Evolutionary conservation across 2,329 filamentous ascomycete species (phyloP).

Genomic region (Pseudocercospora vitis): DNA sequence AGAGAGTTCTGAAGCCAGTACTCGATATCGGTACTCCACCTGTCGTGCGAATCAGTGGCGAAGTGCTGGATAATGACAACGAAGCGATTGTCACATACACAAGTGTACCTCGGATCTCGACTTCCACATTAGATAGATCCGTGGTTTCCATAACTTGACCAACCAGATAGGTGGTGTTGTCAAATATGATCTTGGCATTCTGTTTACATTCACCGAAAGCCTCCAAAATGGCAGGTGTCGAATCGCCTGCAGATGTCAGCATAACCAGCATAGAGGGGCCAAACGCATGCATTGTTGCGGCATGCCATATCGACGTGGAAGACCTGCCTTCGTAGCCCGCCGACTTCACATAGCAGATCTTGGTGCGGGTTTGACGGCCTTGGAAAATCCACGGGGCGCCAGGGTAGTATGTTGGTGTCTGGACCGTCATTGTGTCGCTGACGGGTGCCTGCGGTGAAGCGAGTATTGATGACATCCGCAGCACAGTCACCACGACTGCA

Average conservation of each 20-base stretch:
- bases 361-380: constrained; percentile 10
- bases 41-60: too few species aligned
- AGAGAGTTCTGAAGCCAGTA: constrained; percentile 57
- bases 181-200: constrained; percentile 54
- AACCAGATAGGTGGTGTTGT: constrained; percentile 52
- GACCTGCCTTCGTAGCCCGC: constrained; percentile 42
- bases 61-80: too few species aligned
- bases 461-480: constrained; percentile 15
- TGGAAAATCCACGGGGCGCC: constrained; percentile 16
- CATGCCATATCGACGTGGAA: constrained; percentile 52
- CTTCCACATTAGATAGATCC: constrained; percentile 48
- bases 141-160: constrained; percentile 53
- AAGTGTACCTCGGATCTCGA: constrained; percentile 52
- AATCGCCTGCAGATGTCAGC: constrained; percentile 59
- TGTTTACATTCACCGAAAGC: constrained; percentile 53
- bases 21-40: constrained; percentile 45
- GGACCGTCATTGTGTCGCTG: constrained; percentile 2
- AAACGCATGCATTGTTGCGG: too few species aligned
- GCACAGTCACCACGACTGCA: constrained; percentile 7
- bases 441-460: constrained; percentile 1
- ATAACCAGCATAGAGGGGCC: too few species aligned
- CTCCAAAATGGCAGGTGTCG: constrained; percentile 51
- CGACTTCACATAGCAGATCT: constrained; percentile 14
- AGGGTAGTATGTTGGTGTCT: constrained; percentile 19
- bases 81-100: too few species aligned